Conservation (phyloP, 805 yeast genomes). For the Yamadazyma paraphyllophila region DNA sequence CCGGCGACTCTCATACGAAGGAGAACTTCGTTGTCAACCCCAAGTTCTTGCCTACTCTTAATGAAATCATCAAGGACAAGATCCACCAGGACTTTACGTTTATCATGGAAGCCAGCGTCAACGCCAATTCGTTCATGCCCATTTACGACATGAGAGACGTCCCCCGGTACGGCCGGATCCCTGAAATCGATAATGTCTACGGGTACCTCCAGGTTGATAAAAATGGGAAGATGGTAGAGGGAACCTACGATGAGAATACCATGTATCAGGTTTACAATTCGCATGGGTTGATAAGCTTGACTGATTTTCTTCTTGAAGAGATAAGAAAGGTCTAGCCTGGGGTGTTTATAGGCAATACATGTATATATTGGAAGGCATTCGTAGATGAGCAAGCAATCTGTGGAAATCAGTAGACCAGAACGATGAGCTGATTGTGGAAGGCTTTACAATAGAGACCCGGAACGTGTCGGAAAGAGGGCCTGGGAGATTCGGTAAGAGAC, state of each 20-base stretch:
- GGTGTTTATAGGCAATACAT: too few species aligned
- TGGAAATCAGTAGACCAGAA: too few species aligned
- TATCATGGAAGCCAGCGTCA: constrained; percentile 54
- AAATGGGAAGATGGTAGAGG: constrained; percentile 52
- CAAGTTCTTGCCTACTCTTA: constrained; percentile 27
- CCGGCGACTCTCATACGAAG: neutral
- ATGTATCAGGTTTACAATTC: constrained; percentile 52
- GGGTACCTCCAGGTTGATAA: constrained; percentile 66
- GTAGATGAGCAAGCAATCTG: too few species aligned
- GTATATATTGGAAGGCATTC: too few species aligned
- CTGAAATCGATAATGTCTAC: constrained; percentile 66
- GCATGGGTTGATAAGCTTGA: constrained; percentile 40
- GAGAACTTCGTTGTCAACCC: constrained; percentile 23
- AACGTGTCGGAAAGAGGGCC: too few species aligned
- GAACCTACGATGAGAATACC: constrained; percentile 55
- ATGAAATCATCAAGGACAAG: constrained; percentile 21
- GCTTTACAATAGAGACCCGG: too few species aligned
- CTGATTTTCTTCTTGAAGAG: constrained; percentile 48
- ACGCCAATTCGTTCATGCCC: constrained; percentile 58
- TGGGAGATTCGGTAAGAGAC: too few species aligned
- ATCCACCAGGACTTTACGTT: constrained; percentile 49
- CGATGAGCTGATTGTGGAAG: too few species aligned
- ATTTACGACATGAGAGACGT: constrained; percentile 66
- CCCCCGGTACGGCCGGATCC: constrained; percentile 63
- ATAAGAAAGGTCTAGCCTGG: constrained; percentile 20